phyloP scores from a whole-genome alignment of 192 early-diverging fungal species.

The Entomortierella lignicola region DNA sequence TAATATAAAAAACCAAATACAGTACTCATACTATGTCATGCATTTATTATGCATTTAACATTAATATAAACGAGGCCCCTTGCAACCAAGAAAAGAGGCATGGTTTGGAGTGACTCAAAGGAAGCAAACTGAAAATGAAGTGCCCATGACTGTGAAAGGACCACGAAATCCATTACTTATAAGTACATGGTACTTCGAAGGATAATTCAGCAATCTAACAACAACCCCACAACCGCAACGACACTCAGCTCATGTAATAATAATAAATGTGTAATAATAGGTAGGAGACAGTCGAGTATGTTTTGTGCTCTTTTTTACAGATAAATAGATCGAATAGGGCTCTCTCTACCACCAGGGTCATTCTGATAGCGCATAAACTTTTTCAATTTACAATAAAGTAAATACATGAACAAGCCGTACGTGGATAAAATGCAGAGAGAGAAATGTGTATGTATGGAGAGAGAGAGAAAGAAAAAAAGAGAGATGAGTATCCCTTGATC shows the following conservation, averaged over 20 bases:
- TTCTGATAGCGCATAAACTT: not conserved
- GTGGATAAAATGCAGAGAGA: too few species aligned
- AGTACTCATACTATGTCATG: not conserved
- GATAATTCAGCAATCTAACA: too few species aligned
- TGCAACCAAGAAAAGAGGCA: not conserved
- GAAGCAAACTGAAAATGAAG: not conserved
- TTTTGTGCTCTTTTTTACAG: not conserved
- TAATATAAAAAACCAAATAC: not conserved
- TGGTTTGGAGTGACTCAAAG: not conserved
- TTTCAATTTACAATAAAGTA: too few species aligned
- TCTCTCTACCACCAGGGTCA: slow-evolving; percentile 1
- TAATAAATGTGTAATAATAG: too few species aligned
- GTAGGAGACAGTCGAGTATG: too few species aligned
- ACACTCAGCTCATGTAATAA: too few species aligned
- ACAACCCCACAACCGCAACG: too few species aligned
- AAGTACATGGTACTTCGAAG: too few species aligned
- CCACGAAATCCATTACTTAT: not conserved
- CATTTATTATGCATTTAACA: not conserved
- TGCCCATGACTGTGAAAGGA: not conserved
- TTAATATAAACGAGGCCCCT: not conserved
- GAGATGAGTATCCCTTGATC: too few species aligned
- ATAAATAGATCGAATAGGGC: slow-evolving; percentile 1
- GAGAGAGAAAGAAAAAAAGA: too few species aligned
- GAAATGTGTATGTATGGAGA: too few species aligned
- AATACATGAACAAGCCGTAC: too few species aligned